Evolutionary conservation across 2,329 filamentous ascomycete species (phyloP), one percentile per base, ranked within the genome.

Genomic region (Aspergillus ochraceus): DNA sequence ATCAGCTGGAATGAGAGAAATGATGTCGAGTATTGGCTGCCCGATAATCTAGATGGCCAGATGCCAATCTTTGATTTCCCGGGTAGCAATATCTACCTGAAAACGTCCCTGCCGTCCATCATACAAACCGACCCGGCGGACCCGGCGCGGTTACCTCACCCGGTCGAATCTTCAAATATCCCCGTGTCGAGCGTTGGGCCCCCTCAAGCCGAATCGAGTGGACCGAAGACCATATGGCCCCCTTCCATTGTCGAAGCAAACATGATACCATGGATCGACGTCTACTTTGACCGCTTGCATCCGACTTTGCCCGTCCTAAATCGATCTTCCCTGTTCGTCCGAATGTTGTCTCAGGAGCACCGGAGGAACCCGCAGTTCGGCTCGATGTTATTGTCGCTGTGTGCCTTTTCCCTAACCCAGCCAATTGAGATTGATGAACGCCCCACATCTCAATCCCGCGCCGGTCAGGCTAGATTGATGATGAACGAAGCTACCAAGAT

Each of bases 201-300:
- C 26, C 57, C 66, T 26, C 63, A 61, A 6, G 65, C 65, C 19
- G 62, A 61, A 14, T 69, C 60, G 49, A 68, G 55, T 50, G 68
- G 63, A 17, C 57, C 14, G 52, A 67, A 66, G 9, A 68, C 73
- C 29, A 65, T 74, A 42, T 79, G 77, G 77, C 77, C 77, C 2
- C 51, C 68, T 0, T 73, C 67, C 6, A 77, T 79, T 56, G 72
- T 70, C 47, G 77, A 80, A 59, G 72, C 72, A 1, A 78, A 75
- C 22, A 71, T 80, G 72, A 72, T 76, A 24, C 73, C 73, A 3
- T 76, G 73, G 73, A 71, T 80, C 19, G 77, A 79, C 49, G 76
- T 79, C 3, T 79, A 78, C 58, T 80, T 80, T 60, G 77, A 79
- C 54, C 75, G 77, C 19, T 60, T 80, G 45, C 76, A 80, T 59